phyloP scores from a whole-genome alignment of 345 rosid species.

The Carallia brachiata region DNA sequence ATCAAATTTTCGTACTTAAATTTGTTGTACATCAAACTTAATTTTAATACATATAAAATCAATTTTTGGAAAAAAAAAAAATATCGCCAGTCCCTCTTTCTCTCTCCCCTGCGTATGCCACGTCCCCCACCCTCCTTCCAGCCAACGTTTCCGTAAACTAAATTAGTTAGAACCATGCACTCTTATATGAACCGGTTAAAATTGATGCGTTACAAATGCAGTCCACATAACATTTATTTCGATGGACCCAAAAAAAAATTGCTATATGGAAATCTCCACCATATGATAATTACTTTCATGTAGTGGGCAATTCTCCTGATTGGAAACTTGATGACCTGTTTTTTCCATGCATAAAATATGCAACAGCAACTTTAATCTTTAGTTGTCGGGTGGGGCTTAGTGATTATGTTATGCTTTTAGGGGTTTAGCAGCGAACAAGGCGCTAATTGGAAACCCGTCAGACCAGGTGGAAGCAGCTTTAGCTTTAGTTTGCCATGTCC shows the following conservation, averaged over 20 bases:
- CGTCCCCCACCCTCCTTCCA: background rate
- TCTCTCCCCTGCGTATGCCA: too few species aligned
- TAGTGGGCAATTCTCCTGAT: conserved; percentile 14
- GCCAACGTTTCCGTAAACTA: background rate
- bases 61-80: too few species aligned
- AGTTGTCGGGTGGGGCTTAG: conserved; percentile 5
- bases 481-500: conserved; percentile 5
- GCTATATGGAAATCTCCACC: background rate
- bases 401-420: conserved; percentile 28
- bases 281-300: background rate
- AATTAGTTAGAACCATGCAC: background rate
- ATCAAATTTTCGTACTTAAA: too few species aligned
- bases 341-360: conserved; percentile 1
- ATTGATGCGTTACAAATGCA: too few species aligned
- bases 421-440: background rate
- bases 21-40: too few species aligned
- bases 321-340: conserved; percentile 13
- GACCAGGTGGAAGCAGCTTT: background rate
- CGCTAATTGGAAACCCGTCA: conserved; percentile 4
- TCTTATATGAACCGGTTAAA: too few species aligned
- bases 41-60: too few species aligned
- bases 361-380: background rate
- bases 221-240: background rate
- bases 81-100: too few species aligned
- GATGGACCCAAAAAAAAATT: background rate